Evolutionary conservation across 1,284 basidiomycete genomes (phyloP), one percentile per base, ranked within the genome.

Genomic region (Moniliella sp.): DNA sequence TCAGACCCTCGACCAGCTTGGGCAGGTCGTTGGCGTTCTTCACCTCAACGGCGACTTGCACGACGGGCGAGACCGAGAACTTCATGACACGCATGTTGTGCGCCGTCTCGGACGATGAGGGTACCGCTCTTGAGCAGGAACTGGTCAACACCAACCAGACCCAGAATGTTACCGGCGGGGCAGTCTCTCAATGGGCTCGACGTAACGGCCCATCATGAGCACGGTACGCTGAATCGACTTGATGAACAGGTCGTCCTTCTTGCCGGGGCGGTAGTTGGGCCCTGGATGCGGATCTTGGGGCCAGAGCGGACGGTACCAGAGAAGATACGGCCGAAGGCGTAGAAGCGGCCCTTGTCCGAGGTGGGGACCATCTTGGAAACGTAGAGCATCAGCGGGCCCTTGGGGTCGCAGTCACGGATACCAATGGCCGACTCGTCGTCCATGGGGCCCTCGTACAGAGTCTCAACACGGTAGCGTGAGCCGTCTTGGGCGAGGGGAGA

Each of bases 391-490:
- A 88, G 70, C 12, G 86, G 86, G 1, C 78, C 88, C 16, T 76
- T 70, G 3, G 80, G 65, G 45, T 83, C 82, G 65, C 91, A 99
- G 67, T 97, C 86, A 46, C 91, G 78, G 68, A 99, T 91, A 70
- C 76, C 82, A 57, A 94, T 84, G 56, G 91, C 91, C 39, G 82
- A 88, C 68, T 97, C 88, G 63, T 99, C 91, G 66, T 97, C 91
- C 79, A 93, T 80, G 57, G 91, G 91, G 64, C 91, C 91, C 65
- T 99, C 91, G 67, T 97, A 99, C 39, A 99, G 76, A 49, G 88
- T 94, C 73, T 97, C 86, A 84, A 74, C 91, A 86, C 69, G 97
- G 97, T 41, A 75, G 73, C 67, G 73, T 99, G 88, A 43, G 88
- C 88, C 45, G 86, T 94, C 39, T 76, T 76, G 43, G 88, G 91